Percentiles rank a stretch among this genome's conserved stretches.
These are phyloP conservation scores for Apiospora malaysiana DNA, from an alignment of 2,329 filamentous ascomycete species.

Conservation along the genomic window DNA sequence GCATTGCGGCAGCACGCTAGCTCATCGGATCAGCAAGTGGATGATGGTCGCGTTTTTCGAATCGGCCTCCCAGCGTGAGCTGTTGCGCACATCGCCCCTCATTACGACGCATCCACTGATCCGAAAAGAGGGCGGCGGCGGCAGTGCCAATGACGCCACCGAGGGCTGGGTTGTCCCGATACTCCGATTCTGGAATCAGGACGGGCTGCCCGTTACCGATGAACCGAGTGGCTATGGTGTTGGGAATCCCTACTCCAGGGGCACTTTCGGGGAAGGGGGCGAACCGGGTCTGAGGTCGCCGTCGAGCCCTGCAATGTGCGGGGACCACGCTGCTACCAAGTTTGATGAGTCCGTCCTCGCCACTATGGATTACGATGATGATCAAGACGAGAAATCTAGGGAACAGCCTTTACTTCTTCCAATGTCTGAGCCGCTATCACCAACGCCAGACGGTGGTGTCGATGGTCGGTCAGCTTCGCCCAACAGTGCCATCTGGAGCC, in stretches of 20 bases:
- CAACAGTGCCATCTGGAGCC: background rate
- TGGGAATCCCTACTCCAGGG: no score
- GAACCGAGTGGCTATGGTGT: no score
- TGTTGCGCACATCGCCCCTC: background rate
- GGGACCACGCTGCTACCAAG: no score
- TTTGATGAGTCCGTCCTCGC: background rate
- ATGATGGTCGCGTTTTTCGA: background rate
- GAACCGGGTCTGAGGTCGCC: background rate
- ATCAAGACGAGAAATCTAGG: no score
- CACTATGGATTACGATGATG: no score
- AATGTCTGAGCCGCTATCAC: background rate
- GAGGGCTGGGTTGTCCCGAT: background rate
- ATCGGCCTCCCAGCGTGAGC: background rate
- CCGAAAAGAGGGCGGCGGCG: no score
- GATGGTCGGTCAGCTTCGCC: background rate
- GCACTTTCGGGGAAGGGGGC: no score
- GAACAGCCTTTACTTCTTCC: no score
- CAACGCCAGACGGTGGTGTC: no score
- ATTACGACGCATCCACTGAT: no score
- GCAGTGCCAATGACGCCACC: no score
- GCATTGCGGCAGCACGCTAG: background rate
- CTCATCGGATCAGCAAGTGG: background rate
- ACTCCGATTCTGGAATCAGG: background rate
- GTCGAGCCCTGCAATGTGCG: background rate
- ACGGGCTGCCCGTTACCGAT: background rate